Evolutionary conservation across 371 early-diverging fungal species (phyloP).

Genomic region (Apophysomyces trapeziformis): DNA sequence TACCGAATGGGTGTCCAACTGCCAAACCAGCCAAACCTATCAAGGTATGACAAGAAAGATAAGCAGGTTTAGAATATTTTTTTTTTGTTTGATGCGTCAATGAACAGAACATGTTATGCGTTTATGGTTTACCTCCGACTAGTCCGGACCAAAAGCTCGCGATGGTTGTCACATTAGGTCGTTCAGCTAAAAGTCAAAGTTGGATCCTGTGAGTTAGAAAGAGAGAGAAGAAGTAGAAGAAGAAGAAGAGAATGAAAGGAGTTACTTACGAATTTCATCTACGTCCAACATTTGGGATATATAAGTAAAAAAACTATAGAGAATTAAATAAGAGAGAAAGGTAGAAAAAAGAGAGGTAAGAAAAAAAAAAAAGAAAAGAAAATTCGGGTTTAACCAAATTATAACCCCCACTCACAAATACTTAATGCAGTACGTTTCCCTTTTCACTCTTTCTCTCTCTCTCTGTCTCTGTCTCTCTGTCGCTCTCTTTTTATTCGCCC

Average conservation of each 20-base stretch:
- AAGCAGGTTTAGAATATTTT: neutral
- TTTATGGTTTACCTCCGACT: slow-evolving; percentile 52
- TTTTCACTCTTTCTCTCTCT: too few species aligned
- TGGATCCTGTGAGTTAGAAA: neutral
- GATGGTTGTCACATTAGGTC: slow-evolving; percentile 44
- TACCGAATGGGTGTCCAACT: slow-evolving; percentile 74
- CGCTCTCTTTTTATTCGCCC: too few species aligned
- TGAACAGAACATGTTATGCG: neutral
- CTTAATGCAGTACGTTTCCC: neutral
- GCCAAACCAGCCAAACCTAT: slow-evolving; percentile 66
- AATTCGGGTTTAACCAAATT: neutral
- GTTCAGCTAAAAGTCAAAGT: slow-evolving; percentile 30
- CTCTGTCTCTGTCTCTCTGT: too few species aligned
- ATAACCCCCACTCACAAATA: neutral
- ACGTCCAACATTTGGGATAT: slow-evolving; percentile 37
- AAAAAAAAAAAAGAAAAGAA: slow-evolving; percentile 13
- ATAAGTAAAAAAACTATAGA: slow-evolving; percentile 8
- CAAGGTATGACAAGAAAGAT: neutral
- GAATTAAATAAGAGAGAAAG: slow-evolving; percentile 6
- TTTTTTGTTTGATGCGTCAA: neutral
- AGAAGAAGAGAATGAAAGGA: neutral
- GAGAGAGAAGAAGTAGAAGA: too few species aligned
- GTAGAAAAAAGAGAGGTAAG: slow-evolving; percentile 17
- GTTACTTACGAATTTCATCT: slow-evolving; percentile 45
- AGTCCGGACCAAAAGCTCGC: slow-evolving; percentile 62